A percentile compares a stretch with the other conserved stretches of the same genome.
phyloP scores from a whole-genome alignment of 345 rosid species.

The Citrus maxima region DNA sequence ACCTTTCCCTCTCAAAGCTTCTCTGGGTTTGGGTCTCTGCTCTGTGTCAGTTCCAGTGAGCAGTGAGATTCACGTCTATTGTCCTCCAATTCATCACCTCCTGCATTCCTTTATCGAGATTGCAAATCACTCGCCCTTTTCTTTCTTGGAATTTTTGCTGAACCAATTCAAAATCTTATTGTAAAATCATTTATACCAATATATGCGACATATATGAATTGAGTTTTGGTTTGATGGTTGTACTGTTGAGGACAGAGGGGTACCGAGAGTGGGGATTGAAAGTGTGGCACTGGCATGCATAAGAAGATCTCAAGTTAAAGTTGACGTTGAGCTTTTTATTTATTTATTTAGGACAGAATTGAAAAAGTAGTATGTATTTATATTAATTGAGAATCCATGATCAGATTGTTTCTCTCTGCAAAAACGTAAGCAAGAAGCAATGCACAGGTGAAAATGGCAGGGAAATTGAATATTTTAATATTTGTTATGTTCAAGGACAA shows the following conservation, averaged over 20 bases:
- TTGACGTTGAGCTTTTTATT: slow-evolving; percentile 8
- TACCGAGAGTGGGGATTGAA: slow-evolving; percentile 8
- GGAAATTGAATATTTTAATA: background rate
- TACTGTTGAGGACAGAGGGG: slow-evolving; percentile 22
- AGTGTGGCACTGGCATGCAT: slow-evolving; percentile 18
- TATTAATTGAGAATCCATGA: slow-evolving; percentile 33
- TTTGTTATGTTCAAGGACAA: slow-evolving; percentile 1
- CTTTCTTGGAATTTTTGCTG: slow-evolving; percentile 25
- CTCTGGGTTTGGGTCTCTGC: slow-evolving; percentile 29
- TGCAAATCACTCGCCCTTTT: slow-evolving; percentile 25
- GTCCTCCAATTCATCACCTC: slow-evolving; percentile 43
- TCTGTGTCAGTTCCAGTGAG: slow-evolving; percentile 19
- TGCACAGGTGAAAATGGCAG: slow-evolving; percentile 20
- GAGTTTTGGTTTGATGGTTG: slow-evolving; percentile 15
- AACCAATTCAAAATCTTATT: slow-evolving; percentile 18
- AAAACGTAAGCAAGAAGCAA: slow-evolving; percentile 70
- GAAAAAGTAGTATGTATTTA: slow-evolving; percentile 2
- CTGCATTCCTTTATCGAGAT: slow-evolving; percentile 27
- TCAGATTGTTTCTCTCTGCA: slow-evolving; percentile 24
- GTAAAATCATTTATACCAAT: too few relatives aligned
- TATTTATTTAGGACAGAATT: background rate
- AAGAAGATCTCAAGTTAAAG: slow-evolving; percentile 13
- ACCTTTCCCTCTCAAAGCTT: slow-evolving; percentile 11
- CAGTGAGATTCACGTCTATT: slow-evolving; percentile 23
- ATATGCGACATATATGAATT: too few relatives aligned